Evolutionary conservation across 257 asterid genomes (phyloP), one percentile per base, ranked within the genome.

Genomic region (Eustoma russellianum): DNA sequence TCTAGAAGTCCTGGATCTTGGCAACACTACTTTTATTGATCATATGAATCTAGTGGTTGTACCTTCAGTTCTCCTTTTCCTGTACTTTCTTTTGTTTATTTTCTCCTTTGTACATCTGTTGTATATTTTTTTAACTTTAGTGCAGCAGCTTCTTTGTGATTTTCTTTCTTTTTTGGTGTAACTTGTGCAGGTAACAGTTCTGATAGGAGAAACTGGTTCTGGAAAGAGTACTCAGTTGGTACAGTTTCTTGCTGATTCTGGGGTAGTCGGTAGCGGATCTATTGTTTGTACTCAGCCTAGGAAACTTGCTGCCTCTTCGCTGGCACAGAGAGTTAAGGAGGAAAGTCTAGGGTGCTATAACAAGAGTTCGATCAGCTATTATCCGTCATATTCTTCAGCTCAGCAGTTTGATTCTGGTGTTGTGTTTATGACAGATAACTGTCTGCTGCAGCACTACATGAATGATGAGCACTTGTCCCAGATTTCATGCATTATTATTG

Each of bases 151-250:
- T n/a, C 35, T 53, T 45, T 16, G 13, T 33, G 28, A 35, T 49
- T 28, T 2, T 7, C 6, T 45, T 14, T 56, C 18, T 3, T 46
- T 5, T 34, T 9, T 24, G 8, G 59, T 70, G 59, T 30, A 56
- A 60, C 41, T 63, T 50, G 53, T 57, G 15, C 79, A 91, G 98
- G 69, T 91, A 38, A 78, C 83, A 12, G 77, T 91, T 49, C 79
- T 91, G 66, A 71, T 74, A 7, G 98, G 98, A 53, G 97, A 84
- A 83, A 91, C 98, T 7, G 98, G 98, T 59, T 91, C 98, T 0
- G 98, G 98, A 45, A 91, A 91, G 82, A 91, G 98, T 71, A 91
- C 98, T 10, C 98, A 87, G 61, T 53, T 91, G 75, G 94, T 87
- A 59, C 98, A 91, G 80, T 91, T 66, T 81, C 90, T 91, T 54